Evolutionary conservation across 139 green algal genomes (phyloP).

Genomic region (Diplosphaera chodatii): DNA sequence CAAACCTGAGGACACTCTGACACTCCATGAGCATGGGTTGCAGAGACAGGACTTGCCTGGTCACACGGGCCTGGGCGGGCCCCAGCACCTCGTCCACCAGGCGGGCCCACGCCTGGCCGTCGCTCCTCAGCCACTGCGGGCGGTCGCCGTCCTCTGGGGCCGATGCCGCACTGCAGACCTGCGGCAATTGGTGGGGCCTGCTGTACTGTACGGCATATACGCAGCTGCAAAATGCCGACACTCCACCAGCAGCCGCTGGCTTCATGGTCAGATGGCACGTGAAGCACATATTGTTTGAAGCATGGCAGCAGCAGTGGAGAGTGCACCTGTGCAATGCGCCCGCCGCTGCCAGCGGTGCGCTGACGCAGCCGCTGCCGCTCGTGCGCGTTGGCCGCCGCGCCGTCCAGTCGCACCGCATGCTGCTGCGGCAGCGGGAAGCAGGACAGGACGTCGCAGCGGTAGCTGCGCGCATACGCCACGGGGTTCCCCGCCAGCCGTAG

Average conservation of each 20-base stretch:
- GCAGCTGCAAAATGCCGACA: too few species aligned
- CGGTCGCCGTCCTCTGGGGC: too few species aligned
- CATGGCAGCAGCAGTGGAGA: too few species aligned
- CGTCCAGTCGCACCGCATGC: constrained; percentile 8
- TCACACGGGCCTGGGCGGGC: neutral
- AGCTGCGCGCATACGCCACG: constrained; percentile 2
- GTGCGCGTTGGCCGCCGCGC: neutral
- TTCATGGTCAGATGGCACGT: too few species aligned
- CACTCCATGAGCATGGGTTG: too few species aligned
- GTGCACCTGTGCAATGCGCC: neutral
- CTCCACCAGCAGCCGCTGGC: too few species aligned
- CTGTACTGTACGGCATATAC: too few species aligned
- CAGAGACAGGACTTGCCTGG: too few species aligned
- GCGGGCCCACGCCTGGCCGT: neutral
- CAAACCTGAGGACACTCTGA: too few species aligned
- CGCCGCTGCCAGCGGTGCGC: constrained; percentile 5
- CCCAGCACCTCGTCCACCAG: neutral
- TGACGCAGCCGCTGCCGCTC: neutral
- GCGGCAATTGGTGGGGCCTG: too few species aligned
- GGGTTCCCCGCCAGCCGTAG: constrained; percentile 14
- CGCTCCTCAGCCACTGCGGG: neutral
- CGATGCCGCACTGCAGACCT: neutral
- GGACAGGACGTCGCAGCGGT: constrained; percentile 8
- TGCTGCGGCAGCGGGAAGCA: constrained; percentile 15
- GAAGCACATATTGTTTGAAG: too few species aligned